Evolutionary conservation across 305 asterid genomes (phyloP), one percentile per base, ranked within the genome.

Genomic region (Plantago rigida): DNA sequence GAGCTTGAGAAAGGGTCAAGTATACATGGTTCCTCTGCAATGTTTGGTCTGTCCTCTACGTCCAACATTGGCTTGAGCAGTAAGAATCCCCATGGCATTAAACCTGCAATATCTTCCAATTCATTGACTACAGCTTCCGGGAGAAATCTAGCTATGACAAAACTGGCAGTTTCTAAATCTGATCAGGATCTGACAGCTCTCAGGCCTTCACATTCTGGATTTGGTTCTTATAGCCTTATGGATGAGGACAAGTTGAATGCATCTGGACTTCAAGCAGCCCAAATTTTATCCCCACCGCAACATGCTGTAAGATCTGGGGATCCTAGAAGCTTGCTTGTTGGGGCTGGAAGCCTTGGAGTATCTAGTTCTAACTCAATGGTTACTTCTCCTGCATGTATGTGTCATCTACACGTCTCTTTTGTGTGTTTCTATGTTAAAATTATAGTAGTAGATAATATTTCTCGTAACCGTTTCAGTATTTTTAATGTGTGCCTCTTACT

Each of bases 1-100:
- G 96, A 93, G 77, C 88, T 89, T 57, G 97, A 84, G 85, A 87
- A 81, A 75, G 95, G 88, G 64, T 74, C 95, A 60, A 68, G 75
- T 65, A 85, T 80, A 57, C 91, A 79, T 66, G 73, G 66, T 42
- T 56, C 82, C 42, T 63, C 81, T 39, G 81, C 87, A 59, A 71
- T 81, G 47, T 78, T 72, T 71, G 78, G 72, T 61, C 55, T 73
- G 65, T 66, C 87, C 56, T 68, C 90, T 63, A 73, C 84, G 41
- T 69, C 95, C 71, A 84, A 77, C 75, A 78, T 84, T 69, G 85
- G 85, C 51, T 59, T 75, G 67, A 81, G 84, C 62, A 62, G 69
- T 45, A 44, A 70, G 76, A 80, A 66, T 76, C 72, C 69, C 57
- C 84, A 79, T 64, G 49, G 71, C 68, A 58, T 57, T 47, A 84